Base-by-base conservation (phyloP, 331 rosid species). In the Cucumis variabilis region DNA sequence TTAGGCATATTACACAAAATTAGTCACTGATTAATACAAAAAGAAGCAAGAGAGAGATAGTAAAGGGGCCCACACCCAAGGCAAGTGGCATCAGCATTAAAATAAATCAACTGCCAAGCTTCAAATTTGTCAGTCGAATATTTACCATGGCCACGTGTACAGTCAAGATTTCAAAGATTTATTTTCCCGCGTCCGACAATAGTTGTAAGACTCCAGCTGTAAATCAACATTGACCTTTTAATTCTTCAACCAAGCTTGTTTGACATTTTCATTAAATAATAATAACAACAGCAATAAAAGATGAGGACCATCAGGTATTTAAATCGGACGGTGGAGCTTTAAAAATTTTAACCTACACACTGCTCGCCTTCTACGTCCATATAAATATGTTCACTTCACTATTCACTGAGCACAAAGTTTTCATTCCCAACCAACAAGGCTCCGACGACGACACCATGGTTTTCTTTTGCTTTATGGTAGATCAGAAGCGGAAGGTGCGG, bases 401-500 rank as follows among this genome's bases (percentile, higher is more conserved):
- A 1, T 15, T 44, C 30, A n/a, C 30, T 75, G 30, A 5, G 23
- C 69, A 1, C 7, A 2, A 4, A 24, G 17, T 33, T 37, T 6
- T 33, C 82, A 75, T 41, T 21, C 50, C 21, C 66, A 72, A 72
- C 51, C 80, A 30, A 19, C 83, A 23, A 5, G 13, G 19, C 48
- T 44, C 81, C 17, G 37, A 24, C 8, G 19, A 20, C 30, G 37
- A 33, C 3, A 13, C 66, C 69, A 96, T 96, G 99, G 99, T 94
- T 8, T 94, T 88, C 85, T 93, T 96, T 89, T 97, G 98, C 83
- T 97, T 97, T 66, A 92, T 94, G 20, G 98, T 97, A 48, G 98
- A 95, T 76, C 98, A 97, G 86, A 92, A 87, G 81, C 73, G 90
- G 89, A 88, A 91, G 87, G 44, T 41, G 7, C 44, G 44, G 7